These are phyloP conservation scores for Endothia cerciana DNA, from an alignment of 2,329 filamentous ascomycete species.

Conservation along the genomic window DNA sequence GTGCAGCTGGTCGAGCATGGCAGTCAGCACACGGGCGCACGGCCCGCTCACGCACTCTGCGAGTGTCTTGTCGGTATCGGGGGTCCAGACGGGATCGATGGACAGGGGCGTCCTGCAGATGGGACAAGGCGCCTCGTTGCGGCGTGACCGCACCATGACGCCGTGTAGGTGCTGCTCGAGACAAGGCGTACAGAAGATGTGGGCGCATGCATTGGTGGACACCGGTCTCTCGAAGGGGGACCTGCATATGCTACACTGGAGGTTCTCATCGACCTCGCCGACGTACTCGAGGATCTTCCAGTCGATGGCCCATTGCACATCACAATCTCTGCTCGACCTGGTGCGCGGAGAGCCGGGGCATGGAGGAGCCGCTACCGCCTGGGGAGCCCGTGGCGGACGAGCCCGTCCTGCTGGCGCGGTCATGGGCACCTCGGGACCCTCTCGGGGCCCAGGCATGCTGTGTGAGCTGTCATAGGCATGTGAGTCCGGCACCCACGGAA, in stretches of 20 bases:
- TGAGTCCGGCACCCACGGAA: no score
- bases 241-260: constrained; percentile 54
- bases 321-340: constrained; percentile 2
- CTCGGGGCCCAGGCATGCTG: no score
- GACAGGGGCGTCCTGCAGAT: constrained; percentile 57
- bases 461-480: no score
- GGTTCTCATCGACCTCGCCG: constrained; percentile 39
- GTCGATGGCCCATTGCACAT: constrained; percentile 29
- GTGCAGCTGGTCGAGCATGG: constrained; percentile 62
- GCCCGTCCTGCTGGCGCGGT: no score
- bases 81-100: constrained; percentile 9
- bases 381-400: no score
- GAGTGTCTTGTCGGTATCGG: constrained; percentile 39
- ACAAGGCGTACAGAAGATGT: constrained; percentile 67
- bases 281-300: constrained; percentile 40
- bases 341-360: not conserved
- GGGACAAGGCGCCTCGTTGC: constrained; percentile 54
- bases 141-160: constrained; percentile 41
- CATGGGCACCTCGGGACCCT: no score
- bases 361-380: no score
- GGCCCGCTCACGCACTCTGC: constrained; percentile 27
- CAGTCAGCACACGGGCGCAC: constrained; percentile 54
- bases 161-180: constrained; percentile 43
- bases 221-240: constrained; percentile 63
- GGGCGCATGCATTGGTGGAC: constrained; percentile 62